phyloP scores from a whole-genome alignment of 768 basidiomycete species.

The Nidularia pulvinata region DNA sequence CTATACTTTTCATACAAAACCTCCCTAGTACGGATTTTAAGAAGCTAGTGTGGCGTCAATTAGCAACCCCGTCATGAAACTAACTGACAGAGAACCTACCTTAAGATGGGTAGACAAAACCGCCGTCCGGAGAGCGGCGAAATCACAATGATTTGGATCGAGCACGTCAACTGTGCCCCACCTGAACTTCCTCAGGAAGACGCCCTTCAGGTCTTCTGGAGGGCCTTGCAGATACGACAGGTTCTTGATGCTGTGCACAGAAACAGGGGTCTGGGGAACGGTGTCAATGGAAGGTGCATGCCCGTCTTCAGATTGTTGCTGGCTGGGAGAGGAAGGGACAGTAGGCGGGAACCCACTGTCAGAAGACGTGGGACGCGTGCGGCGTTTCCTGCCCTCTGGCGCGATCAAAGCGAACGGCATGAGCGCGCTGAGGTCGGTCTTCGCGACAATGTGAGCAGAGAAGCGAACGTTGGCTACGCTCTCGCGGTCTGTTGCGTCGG shows the following conservation, averaged over 20 bases:
- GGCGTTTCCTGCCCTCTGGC: conserved; percentile 55
- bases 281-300: conserved; percentile 25
- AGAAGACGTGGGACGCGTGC: conserved; percentile 30
- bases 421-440: conserved; percentile 51
- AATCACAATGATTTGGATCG: conserved; percentile 86
- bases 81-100: conserved; percentile 36
- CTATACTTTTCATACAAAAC: conserved; percentile 93
- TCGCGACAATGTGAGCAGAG: conserved; percentile 68
- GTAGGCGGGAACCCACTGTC: conserved; percentile 25
- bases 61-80: background rate
- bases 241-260: conserved; percentile 29
- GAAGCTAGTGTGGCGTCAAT: conserved; percentile 44
- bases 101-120: conserved; percentile 86
- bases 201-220: conserved; percentile 70
- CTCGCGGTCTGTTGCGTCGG: conserved; percentile 61
- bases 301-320: conserved; percentile 43
- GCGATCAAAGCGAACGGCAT: conserved; percentile 83
- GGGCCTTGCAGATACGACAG: conserved; percentile 47
- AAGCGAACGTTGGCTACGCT: conserved; percentile 79
- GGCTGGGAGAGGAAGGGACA: conserved; percentile 21
- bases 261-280: conserved; percentile 32
- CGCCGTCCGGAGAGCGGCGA: conserved; percentile 80
- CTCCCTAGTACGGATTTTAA: conserved; percentile 84
- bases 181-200: conserved; percentile 77
- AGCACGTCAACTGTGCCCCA: conserved; percentile 93